Conservation (phyloP, 2,329 filamentous ascomycete species). For the Aureobasidium leucospermi region DNA sequence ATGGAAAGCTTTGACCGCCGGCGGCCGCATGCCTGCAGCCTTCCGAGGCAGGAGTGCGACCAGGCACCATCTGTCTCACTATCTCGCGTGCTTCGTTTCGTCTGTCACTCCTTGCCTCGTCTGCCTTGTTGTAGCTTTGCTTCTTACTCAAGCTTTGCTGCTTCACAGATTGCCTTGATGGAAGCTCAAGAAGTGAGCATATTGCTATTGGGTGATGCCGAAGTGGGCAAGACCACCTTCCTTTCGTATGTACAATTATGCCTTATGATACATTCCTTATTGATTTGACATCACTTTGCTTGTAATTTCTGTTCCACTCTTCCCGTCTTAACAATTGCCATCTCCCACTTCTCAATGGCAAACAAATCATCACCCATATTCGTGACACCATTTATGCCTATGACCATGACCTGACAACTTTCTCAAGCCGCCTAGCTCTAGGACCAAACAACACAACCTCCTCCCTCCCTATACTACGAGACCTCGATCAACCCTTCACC, state of each 20-base stretch:
- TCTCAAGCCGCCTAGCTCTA: slow-evolving; percentile 23
- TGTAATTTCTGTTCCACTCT: no score
- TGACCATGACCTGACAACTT: neutral
- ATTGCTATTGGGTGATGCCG: slow-evolving; percentile 51
- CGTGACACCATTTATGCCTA: no score
- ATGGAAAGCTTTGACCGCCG: neutral
- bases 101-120: neutral
- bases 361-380: neutral
- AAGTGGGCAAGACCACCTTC: slow-evolving; percentile 57
- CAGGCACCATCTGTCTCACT: neutral
- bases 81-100: neutral
- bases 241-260: slow-evolving; percentile 45
- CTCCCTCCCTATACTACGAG: slow-evolving; percentile 39
- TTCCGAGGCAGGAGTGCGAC: neutral
- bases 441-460: slow-evolving; percentile 16
- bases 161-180: neutral
- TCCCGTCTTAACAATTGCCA: no score
- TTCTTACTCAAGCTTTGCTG: neutral
- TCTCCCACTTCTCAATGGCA: neutral
- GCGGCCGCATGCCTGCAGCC: neutral
- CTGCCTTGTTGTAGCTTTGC: neutral
- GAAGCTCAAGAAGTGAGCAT: slow-evolving; percentile 39
- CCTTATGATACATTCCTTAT: slow-evolving; percentile 13
- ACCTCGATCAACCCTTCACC: slow-evolving; percentile 51
- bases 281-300: neutral